A percentile compares a stretch with the other conserved stretches of the same genome.
phyloP scores from a whole-genome alignment of 192 early-diverging fungal genomes.

The Dispira simplex region DNA sequence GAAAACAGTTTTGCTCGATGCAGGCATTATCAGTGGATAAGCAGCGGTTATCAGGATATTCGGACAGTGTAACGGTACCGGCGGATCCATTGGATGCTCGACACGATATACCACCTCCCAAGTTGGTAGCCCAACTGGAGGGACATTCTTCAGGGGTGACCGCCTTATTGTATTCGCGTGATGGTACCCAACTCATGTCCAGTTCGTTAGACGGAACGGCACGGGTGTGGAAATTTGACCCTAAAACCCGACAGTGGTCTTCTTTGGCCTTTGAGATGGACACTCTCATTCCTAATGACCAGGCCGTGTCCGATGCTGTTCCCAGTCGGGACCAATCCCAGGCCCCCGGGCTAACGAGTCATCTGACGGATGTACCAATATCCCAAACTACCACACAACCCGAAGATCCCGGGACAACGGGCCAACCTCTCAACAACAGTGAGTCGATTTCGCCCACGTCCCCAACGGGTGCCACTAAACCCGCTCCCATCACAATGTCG shows the following conservation, averaged over 20 bases:
- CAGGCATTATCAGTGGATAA: background rate
- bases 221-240: conserved; percentile 49
- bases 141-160: conserved; percentile 59
- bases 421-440: background rate
- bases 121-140: conserved; percentile 42
- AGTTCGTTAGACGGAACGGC: conserved; percentile 69
- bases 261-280: conserved; percentile 29
- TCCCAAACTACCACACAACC: background rate
- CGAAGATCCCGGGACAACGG: background rate
- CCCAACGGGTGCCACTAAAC: conserved; percentile 10
- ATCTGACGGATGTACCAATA: background rate
- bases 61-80: background rate
- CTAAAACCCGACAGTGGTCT: conserved; percentile 34
- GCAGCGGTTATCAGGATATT: too few relatives aligned
- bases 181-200: conserved; percentile 48
- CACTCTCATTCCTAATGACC: conserved; percentile 7
- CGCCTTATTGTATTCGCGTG: conserved; percentile 54
- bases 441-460: background rate
- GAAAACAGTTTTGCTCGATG: conserved; percentile 10
- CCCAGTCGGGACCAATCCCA: background rate
- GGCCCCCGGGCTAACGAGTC: background rate
- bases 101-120: conserved; percentile 17
- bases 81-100: background rate
- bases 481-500: conserved; percentile 39
- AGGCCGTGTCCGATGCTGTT: background rate